Evolutionary conservation across 1,284 basidiomycete species (phyloP).

Genomic region (Leccinum subfulvum): DNA sequence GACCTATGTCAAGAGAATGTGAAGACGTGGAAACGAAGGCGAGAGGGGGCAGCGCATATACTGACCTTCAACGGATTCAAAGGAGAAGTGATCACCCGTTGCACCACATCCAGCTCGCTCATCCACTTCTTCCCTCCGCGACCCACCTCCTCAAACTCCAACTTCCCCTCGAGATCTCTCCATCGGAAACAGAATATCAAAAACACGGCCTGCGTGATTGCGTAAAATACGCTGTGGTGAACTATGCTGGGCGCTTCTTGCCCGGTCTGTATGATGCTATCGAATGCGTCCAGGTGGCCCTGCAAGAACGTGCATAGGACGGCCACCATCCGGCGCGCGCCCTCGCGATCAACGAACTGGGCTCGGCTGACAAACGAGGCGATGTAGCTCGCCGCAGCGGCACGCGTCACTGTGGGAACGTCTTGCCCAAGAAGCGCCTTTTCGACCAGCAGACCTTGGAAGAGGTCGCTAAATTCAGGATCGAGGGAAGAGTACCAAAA

Average conservation of each 20-base stretch:
- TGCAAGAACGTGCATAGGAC: slow-evolving; percentile 85
- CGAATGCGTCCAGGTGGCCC: slow-evolving; percentile 71
- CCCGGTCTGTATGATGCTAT: slow-evolving; percentile 47
- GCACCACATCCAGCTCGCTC: slow-evolving; percentile 75
- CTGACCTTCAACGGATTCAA: slow-evolving; percentile 88
- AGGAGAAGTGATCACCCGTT: slow-evolving; percentile 78
- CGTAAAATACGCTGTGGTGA: slow-evolving; percentile 85
- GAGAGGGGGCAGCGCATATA: not conserved
- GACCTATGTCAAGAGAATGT: slow-evolving; percentile 44
- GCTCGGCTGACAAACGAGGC: slow-evolving; percentile 93
- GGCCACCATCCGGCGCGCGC: slow-evolving; percentile 74
- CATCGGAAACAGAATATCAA: slow-evolving; percentile 98
- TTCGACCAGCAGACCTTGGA: slow-evolving; percentile 89
- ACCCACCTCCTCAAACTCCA: slow-evolving; percentile 50
- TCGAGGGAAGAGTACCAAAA: slow-evolving; percentile 96
- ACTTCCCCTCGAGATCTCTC: slow-evolving; percentile 77
- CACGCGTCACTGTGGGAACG: slow-evolving; percentile 70
- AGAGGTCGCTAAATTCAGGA: slow-evolving; percentile 86
- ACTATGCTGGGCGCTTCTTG: slow-evolving; percentile 39
- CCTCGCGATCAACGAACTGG: slow-evolving; percentile 77
- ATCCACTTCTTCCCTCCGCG: slow-evolving; percentile 73
- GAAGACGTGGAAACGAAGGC: not conserved
- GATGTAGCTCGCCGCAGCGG: slow-evolving; percentile 89
- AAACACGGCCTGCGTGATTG: slow-evolving; percentile 90
- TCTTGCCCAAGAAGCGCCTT: slow-evolving; percentile 74